phyloP scores from a whole-genome alignment of 148 eudicot species.

The Chenopodium formosanum region DNA sequence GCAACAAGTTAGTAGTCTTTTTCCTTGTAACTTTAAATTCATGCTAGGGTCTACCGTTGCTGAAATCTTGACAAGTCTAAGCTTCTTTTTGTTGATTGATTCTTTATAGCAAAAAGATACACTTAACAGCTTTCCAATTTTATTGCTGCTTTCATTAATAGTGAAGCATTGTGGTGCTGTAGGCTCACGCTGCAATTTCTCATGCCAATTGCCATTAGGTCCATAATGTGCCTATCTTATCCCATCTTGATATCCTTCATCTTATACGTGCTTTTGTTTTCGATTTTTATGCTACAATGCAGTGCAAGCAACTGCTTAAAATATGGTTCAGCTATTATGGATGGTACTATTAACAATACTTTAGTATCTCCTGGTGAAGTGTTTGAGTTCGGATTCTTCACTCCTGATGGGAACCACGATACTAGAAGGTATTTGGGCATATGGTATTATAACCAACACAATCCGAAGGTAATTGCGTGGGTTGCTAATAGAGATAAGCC shows the following conservation, averaged over 20 bases:
- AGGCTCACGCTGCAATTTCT: not conserved
- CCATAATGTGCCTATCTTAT: not conserved
- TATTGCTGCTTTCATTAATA: not conserved
- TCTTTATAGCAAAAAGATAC: not conserved
- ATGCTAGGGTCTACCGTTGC: too few species aligned
- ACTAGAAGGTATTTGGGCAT: not conserved
- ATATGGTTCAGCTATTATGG: not conserved
- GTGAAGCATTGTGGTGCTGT: not conserved
- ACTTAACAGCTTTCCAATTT: not conserved
- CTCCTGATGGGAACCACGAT: not conserved
- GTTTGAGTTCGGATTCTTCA: not conserved
- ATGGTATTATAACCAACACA: not conserved
- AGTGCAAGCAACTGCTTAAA: not conserved
- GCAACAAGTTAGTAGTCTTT: too few species aligned
- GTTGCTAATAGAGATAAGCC: constrained; percentile 45
- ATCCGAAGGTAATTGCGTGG: constrained; percentile 37
- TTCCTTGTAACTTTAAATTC: too few species aligned
- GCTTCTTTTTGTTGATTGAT: too few species aligned
- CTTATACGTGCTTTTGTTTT: not conserved
- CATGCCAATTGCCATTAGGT: not conserved
- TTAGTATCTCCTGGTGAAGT: not conserved
- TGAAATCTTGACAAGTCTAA: too few species aligned
- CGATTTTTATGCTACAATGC: not conserved
- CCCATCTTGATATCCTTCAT: not conserved
- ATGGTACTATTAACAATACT: not conserved